These are phyloP conservation scores for Cryptococcus sp. DNA, from an alignment of 1,284 basidiomycete species.

Conservation along the genomic window DNA sequence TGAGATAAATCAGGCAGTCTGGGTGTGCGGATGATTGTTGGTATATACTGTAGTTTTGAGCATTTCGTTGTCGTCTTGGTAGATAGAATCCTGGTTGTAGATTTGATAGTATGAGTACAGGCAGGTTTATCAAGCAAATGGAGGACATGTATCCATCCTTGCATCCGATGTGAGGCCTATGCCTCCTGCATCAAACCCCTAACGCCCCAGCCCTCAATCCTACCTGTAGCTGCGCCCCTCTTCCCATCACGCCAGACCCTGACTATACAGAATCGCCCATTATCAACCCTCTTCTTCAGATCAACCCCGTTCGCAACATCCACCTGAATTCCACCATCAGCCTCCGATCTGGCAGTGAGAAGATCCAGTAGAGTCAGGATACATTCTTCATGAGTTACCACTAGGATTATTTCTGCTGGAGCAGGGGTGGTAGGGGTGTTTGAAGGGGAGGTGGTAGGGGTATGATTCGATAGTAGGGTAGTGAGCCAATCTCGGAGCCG, in stretches of 20 bases:
- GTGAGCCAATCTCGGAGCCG: conserved; percentile 11
- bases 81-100: too few species aligned
- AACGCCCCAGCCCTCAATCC: conserved; percentile 17
- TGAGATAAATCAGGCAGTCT: background rate
- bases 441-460: conserved; percentile 7
- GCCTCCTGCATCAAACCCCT: background rate
- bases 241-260: conserved; percentile 16
- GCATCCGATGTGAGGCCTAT: too few species aligned
- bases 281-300: conserved; percentile 1
- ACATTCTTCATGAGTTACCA: conserved; percentile 18
- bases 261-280: conserved; percentile 16
- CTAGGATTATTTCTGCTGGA: conserved; percentile 10
- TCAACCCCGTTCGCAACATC: too few species aligned
- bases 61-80: too few species aligned
- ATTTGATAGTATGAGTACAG: too few species aligned
- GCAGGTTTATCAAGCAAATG: too few species aligned
- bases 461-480: conserved; percentile 8
- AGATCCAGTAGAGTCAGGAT: conserved; percentile 4
- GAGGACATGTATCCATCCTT: too few species aligned
- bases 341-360: background rate
- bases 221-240: conserved; percentile 6
- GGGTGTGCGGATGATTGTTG: background rate
- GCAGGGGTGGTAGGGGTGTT: conserved; percentile 5
- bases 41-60: background rate
- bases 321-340: too few species aligned